Conservation (phyloP, 2,329 filamentous ascomycete genomes). For the Botrytis aclada region DNA sequence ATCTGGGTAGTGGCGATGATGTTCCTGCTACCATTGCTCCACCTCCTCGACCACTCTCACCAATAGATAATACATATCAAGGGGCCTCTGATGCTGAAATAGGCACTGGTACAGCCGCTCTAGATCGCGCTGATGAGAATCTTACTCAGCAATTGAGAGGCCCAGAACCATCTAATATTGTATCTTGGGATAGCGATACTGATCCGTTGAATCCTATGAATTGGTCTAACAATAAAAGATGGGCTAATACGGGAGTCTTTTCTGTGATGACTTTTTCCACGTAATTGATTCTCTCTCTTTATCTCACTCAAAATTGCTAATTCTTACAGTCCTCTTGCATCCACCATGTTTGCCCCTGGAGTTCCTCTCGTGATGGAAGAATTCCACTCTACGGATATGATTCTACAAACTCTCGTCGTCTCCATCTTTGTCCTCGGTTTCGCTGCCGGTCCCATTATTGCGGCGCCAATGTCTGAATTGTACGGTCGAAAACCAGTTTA, state of each 20-base stretch:
- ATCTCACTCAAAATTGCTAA: neutral
- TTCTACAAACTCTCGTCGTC: slow-evolving; percentile 61
- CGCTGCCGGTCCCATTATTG: slow-evolving; percentile 56
- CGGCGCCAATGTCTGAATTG: slow-evolving; percentile 58
- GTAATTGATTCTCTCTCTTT: neutral
- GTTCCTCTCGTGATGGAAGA: slow-evolving; percentile 46
- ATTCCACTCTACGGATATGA: slow-evolving; percentile 42
- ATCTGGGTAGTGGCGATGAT: neutral
- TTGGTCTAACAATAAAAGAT: slow-evolving; percentile 34
- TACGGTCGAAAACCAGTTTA: slow-evolving; percentile 54
- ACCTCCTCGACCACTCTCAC: neutral
- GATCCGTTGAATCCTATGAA: slow-evolving; percentile 46
- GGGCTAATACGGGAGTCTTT: slow-evolving; percentile 1
- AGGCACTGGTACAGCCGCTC: neutral
- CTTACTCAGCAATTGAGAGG: neutral
- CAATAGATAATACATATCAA: neutral
- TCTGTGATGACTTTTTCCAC: slow-evolving; percentile 14
- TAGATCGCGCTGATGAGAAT: neutral
- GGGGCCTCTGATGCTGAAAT: neutral
- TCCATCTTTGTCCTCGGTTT: slow-evolving; percentile 56
- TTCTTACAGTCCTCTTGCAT: slow-evolving; percentile 42
- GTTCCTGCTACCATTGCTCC: neutral
- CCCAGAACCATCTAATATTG: slow-evolving; percentile 63
- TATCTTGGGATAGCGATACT: slow-evolving; percentile 49
- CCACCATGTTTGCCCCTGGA: slow-evolving; percentile 49